These are phyloP conservation scores for Rhinocladiella similis DNA, from an alignment of 2,329 filamentous ascomycete genomes.

Conservation along the genomic window DNA sequence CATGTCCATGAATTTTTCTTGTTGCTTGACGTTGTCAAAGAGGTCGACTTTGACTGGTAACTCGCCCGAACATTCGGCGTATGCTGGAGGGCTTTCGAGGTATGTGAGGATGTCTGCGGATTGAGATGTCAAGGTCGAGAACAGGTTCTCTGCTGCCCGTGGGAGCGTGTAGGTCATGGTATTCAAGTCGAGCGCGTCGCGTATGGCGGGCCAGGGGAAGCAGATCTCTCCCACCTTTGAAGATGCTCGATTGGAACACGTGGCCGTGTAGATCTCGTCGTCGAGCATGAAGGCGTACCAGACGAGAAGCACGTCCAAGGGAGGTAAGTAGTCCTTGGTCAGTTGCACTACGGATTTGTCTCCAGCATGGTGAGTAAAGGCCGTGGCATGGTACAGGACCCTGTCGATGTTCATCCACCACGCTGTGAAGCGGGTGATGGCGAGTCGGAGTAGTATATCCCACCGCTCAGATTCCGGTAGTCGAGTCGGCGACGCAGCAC, in stretches of 20 bases:
- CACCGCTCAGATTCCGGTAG: constrained; percentile 13
- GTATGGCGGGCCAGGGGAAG: constrained; percentile 23
- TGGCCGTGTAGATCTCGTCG: constrained; percentile 6
- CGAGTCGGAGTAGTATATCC: constrained; percentile 16
- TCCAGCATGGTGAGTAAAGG: constrained; percentile 13
- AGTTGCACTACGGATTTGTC: background rate
- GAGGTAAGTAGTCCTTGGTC: constrained; percentile 22
- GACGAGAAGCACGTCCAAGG: constrained; percentile 26
- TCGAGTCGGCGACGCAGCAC: background rate
- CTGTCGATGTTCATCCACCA: constrained; percentile 21
- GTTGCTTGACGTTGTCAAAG: constrained; percentile 5
- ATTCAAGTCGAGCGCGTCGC: constrained; percentile 17
- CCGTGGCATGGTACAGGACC: constrained; percentile 20
- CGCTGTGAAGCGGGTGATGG: constrained; percentile 16
- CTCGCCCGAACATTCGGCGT: constrained; percentile 10
- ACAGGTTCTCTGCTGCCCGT: constrained; percentile 17
- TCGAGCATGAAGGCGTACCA: constrained; percentile 26
- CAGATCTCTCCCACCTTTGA: constrained; percentile 13
- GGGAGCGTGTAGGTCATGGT: constrained; percentile 15
- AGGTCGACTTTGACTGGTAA: constrained; percentile 12
- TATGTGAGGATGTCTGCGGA: constrained; percentile 22
- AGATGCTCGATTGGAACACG: background rate
- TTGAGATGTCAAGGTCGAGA: constrained; percentile 20
- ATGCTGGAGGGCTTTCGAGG: constrained; percentile 19
- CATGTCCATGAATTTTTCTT: constrained; percentile 10